Percentiles rank a stretch among this genome's conserved stretches.
Evolutionary conservation across 805 yeast genomes (phyloP).

Genomic region (Diddensiella caesifluorescens): DNA sequence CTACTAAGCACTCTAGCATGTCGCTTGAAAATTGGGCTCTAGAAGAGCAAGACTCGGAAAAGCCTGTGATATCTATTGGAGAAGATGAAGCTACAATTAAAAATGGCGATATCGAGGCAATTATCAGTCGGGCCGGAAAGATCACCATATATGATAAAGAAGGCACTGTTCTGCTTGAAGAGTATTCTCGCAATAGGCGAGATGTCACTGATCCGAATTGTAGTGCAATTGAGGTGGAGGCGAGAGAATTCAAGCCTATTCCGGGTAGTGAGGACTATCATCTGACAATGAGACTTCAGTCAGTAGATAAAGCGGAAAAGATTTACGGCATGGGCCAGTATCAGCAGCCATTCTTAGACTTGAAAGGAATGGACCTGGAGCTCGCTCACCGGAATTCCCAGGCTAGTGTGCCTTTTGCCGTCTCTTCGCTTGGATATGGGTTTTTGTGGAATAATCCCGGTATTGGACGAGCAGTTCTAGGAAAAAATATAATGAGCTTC

Average conservation of each 20-base stretch:
- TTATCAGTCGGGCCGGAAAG: constrained; percentile 15
- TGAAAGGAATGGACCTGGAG: constrained; percentile 19
- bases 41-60: background rate
- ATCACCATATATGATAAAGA: constrained; percentile 11
- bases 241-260: constrained; percentile 18
- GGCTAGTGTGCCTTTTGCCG: constrained; percentile 21
- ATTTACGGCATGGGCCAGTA: constrained; percentile 23
- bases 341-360: constrained; percentile 19
- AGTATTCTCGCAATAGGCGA: constrained; percentile 16
- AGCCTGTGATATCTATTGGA: constrained; percentile 2
- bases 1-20: constrained; percentile 9
- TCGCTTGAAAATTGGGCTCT: constrained; percentile 17
- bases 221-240: constrained; percentile 19
- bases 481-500: constrained; percentile 18
- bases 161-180: constrained; percentile 18
- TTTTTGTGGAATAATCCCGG: constrained; percentile 21
- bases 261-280: constrained; percentile 13
- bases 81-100: constrained; percentile 3
- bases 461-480: constrained; percentile 21
- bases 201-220: constrained; percentile 20
- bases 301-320: constrained; percentile 16
- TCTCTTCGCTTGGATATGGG: constrained; percentile 19
- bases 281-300: constrained; percentile 16
- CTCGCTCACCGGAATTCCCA: constrained; percentile 22
- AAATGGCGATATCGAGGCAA: constrained; percentile 18